phyloP scores from a whole-genome alignment of 208 protist genomes.

The Leishmania martiniquensis region DNA sequence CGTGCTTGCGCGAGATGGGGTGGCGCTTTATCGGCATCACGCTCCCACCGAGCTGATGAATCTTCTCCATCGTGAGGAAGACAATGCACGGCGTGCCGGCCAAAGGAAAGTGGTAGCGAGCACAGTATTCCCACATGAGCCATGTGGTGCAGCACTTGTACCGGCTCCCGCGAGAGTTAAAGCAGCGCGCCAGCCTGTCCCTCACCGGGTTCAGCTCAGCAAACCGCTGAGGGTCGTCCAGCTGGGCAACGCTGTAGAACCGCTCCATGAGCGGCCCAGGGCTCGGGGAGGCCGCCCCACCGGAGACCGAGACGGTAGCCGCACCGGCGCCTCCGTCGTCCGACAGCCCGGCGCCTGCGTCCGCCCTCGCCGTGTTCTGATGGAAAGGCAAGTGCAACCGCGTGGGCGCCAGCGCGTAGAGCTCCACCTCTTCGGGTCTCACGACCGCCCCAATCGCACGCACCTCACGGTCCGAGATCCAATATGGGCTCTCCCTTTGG shows the following conservation, averaged over 20 bases:
- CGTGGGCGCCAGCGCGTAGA: conserved; percentile 7
- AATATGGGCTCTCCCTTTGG: conserved; percentile 34
- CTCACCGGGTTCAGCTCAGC: neutral
- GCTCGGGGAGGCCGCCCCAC: neutral
- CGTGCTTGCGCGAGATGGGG: neutral
- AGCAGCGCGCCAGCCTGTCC: conserved; percentile 22
- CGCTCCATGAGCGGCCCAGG: neutral
- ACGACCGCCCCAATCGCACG: conserved; percentile 30
- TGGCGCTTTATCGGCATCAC: conserved; percentile 5
- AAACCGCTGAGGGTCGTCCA: conserved; percentile 39
- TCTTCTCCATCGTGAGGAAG: conserved; percentile 42
- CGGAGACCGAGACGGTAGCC: neutral
- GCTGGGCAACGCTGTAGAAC: conserved; percentile 57
- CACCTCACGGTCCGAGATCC: conserved; percentile 39
- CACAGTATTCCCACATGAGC: conserved; percentile 65
- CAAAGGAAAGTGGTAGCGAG: conserved; percentile 34
- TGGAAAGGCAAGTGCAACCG: neutral
- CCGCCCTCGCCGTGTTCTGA: neutral
- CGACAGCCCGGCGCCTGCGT: neutral
- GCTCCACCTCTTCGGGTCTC: conserved; percentile 26
- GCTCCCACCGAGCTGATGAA: conserved; percentile 30
- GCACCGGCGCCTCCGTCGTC: neutral
- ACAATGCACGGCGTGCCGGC: conserved; percentile 4
- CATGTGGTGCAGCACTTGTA: conserved; percentile 45
- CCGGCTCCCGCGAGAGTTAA: conserved; percentile 34